Base-by-base conservation (phyloP, 164 flowering plant genomes). In the Vitis rotundifolia region DNA sequence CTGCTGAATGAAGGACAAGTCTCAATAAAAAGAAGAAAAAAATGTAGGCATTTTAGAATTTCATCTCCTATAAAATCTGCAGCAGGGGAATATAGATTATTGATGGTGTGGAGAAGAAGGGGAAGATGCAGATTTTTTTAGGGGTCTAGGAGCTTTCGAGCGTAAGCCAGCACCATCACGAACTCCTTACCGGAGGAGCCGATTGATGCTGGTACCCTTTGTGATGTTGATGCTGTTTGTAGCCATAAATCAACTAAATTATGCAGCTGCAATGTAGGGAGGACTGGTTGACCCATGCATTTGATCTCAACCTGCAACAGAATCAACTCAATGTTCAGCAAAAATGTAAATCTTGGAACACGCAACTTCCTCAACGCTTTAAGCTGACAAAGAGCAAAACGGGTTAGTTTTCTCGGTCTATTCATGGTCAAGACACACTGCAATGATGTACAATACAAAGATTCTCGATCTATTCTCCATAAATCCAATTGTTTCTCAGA, bases 141-240 rank as follows among this genome's bases (percentile, higher is more conserved):
- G 15, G 70, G 49, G 11, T 50, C 37, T 15, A 61, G 49, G 44
- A 63, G 63, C 75, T 79, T 91, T 26, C 93, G 84, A 22, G 87
- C 76, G 78, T 94, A 94, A 4, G 75, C 76, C 59, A 94, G 75
- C 54, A 88, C 94, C 98, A 95, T 90, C 18, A 93, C 87, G 59
- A 89, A 92, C 18, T 92, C 98, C 81, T 90, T 83, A 1, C 92
- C 98, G 3, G 97, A 87, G 53, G 91, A 81, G 29, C 98, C 98
- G 14, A 89, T 76, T 1, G 78, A 64, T 64, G 89, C 80, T 0
- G 83, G 61, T 15, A 89, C 78, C 66, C 83, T 77, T 53, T 80
- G 76, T 0, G 91, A 66, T 47, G 87, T 50, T 16, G 90, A 51
- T 44, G 83, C 61, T 15, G 84, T 77, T 68, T 78, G 84, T 62